A percentile compares a stretch with the other conserved stretches of the same genome.
Conservation (phyloP, 495 filamentous ascomycete species). For the Pyronema domesticum region DNA sequence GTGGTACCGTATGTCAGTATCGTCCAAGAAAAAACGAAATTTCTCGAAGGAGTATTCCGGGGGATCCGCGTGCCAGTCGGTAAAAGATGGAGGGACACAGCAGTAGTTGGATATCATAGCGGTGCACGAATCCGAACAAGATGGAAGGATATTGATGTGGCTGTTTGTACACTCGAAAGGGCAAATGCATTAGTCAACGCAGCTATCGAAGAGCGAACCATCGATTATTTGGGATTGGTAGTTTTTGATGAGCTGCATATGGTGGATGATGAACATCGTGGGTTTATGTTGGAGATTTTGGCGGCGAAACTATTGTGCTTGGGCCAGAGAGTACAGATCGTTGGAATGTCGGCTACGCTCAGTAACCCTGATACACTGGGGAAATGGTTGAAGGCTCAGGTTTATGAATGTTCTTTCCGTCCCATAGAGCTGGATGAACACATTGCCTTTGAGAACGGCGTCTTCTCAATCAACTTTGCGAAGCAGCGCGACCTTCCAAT, state of each 20-base stretch:
- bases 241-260: slow-evolving; percentile 72
- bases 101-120: slow-evolving; percentile 58
- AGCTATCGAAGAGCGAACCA: slow-evolving; percentile 53
- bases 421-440: slow-evolving; percentile 62
- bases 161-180: slow-evolving; percentile 73
- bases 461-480: slow-evolving; percentile 40
- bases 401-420: slow-evolving; percentile 54
- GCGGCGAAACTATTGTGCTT: slow-evolving; percentile 58
- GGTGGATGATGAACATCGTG: slow-evolving; percentile 63
- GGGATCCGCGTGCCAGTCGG: slow-evolving; percentile 35
- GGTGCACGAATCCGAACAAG: slow-evolving; percentile 45
- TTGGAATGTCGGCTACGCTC: slow-evolving; percentile 72
- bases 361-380: slow-evolving; percentile 52
- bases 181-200: slow-evolving; percentile 64
- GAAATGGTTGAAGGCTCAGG: slow-evolving; percentile 53
- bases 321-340: slow-evolving; percentile 50
- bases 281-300: slow-evolving; percentile 66
- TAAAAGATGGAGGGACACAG: slow-evolving; percentile 34
- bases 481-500: slow-evolving; percentile 31
- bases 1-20: slow-evolving; percentile 71
- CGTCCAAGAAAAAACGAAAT: slow-evolving; percentile 66
- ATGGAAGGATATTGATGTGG: slow-evolving; percentile 65
- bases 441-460: slow-evolving; percentile 53
- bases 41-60: slow-evolving; percentile 51
- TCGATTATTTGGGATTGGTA: slow-evolving; percentile 46